Conservation (phyloP, 176 grass and related monocot species). For the Aegilops umbellulata region DNA sequence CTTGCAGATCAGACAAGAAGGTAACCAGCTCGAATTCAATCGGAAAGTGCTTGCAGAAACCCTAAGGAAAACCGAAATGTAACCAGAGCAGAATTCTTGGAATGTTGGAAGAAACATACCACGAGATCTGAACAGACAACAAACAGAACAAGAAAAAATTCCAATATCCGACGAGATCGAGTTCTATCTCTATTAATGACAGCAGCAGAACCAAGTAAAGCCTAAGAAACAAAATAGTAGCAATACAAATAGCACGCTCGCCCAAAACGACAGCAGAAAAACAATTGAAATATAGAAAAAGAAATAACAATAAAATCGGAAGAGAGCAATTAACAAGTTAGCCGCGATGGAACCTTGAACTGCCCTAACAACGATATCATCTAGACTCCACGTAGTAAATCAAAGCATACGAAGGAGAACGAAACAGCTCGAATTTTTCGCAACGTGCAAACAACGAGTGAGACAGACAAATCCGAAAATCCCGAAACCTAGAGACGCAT, state of each 20-base stretch:
- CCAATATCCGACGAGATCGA: background rate
- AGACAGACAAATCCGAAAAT: background rate
- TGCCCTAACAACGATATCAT: background rate
- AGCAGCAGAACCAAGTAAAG: background rate
- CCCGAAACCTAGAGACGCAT: conserved; percentile 20
- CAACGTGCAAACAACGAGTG: background rate
- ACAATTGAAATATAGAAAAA: background rate
- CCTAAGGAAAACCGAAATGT: background rate
- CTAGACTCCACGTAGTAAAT: background rate
- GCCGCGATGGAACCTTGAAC: background rate
- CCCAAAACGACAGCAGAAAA: background rate
- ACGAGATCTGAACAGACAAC: background rate
- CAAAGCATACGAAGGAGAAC: background rate
- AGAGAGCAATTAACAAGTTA: background rate
- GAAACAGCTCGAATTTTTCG: background rate
- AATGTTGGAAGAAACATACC: background rate
- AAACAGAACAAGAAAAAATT: background rate
- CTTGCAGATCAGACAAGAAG: background rate
- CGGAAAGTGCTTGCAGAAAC: background rate
- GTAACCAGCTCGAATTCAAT: background rate
- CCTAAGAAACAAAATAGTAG: background rate
- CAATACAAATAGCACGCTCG: background rate
- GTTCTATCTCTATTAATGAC: background rate
- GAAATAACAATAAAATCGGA: background rate
- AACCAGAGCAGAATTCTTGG: background rate